Percentiles rank a stretch among this genome's conserved stretches.
These are phyloP conservation scores for Trichoderma breve DNA, from an alignment of 2,329 filamentous ascomycete genomes.

Conservation along the genomic window DNA sequence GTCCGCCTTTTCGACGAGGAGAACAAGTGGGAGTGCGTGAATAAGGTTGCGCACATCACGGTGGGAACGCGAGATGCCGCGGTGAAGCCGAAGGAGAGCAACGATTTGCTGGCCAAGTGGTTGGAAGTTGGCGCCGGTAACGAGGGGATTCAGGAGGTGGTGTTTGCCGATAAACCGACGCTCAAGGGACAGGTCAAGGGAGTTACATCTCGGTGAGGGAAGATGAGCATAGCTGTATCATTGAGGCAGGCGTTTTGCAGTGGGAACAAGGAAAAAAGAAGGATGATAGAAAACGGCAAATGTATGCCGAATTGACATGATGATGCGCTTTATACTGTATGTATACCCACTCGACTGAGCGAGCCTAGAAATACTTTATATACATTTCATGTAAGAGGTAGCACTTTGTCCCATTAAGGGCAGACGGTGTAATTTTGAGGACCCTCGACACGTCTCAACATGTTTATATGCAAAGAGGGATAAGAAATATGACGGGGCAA, in stretches of 20 bases:
- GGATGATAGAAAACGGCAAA: neutral
- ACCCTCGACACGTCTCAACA: neutral
- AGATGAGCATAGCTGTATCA: neutral
- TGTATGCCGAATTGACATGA: neutral
- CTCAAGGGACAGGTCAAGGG: conserved; percentile 46
- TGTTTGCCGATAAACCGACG: conserved; percentile 49
- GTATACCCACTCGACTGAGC: neutral
- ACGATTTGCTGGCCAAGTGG: conserved; percentile 77
- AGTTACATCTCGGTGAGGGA: conserved; percentile 45
- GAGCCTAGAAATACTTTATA: neutral
- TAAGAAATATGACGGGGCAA: neutral
- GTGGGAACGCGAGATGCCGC: conserved; percentile 72
- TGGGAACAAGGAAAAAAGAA: neutral
- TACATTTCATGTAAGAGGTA: neutral
- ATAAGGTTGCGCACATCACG: conserved; percentile 82
- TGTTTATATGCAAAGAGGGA: neutral
- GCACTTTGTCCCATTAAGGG: neutral
- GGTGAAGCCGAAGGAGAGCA: conserved; percentile 94
- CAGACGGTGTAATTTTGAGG: neutral
- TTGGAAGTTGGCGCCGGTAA: conserved; percentile 52
- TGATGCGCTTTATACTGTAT: neutral
- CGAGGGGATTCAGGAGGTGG: conserved; percentile 45
- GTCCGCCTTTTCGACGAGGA: conserved; percentile 65
- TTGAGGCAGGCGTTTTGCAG: neutral
- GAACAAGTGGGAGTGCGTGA: conserved; percentile 66